Evolutionary conservation across 148 eudicot species (phyloP), one percentile per base, ranked within the genome.

Genomic region (Rhododendron vialii): DNA sequence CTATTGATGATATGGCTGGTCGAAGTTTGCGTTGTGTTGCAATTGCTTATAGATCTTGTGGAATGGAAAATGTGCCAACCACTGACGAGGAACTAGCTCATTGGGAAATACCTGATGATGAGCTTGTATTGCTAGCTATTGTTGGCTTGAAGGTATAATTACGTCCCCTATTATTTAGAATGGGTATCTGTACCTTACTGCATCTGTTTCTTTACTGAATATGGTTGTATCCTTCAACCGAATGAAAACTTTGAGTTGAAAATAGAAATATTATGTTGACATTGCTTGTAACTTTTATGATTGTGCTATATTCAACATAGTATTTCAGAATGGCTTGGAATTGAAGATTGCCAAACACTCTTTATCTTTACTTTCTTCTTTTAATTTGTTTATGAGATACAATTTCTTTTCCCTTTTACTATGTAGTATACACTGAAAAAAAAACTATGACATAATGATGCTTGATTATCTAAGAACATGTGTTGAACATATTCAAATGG

Each of bases 21-120:
- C 45, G 88, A 88, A 96, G 99, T 89, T 88, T 96, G 91, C 98
- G 99, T 26, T 96, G 99, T 91, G 94, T 96, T 88, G 98, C 99
- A 63, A 69, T 96, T 86, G 99, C 99, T 33, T 96, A 90, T 87
- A 90, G 92, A 81, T 73, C 91, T 48, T 85, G 50, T 85, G 93
- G 91, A 63, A 26, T 67, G 77, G 92, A 90, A 83, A 88, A 85
- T 74, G 92, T 95, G 84, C 98, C 98, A 24, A 84, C 91, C 57
- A 86, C 61, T 84, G 98, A 94, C 41, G 98, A 93, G 86, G 92
- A 92, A 79, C 89, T 94, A 82, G 91, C 90, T 80, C 87, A 89
- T 33, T 96, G 98, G 98, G 88, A 89, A 84, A 85, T 95, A 82
- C 99, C 99, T 48, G 96, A 93, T 74, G 92, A 90, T 84, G 95